Evolutionary conservation across 1,284 basidiomycete genomes (phyloP).

Genomic region (Melampsora larici-populina): DNA sequence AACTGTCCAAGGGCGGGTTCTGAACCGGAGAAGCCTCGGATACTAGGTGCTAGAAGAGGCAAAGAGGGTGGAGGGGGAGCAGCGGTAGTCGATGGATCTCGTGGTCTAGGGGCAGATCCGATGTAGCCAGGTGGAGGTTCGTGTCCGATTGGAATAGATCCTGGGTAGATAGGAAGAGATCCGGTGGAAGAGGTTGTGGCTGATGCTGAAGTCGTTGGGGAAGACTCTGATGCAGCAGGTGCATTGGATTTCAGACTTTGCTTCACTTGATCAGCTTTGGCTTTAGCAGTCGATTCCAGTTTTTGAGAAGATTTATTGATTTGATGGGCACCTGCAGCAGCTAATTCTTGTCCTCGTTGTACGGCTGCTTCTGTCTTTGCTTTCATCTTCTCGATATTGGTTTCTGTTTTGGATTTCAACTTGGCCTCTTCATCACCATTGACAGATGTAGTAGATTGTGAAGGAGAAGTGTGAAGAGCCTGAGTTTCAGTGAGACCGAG

Average conservation of each 20-base stretch:
- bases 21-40: constrained; percentile 73
- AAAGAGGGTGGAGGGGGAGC: constrained; percentile 59
- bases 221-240: neutral
- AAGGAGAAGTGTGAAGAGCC: neutral
- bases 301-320: constrained; percentile 1
- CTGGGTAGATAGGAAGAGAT: constrained; percentile 14
- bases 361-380: constrained; percentile 30
- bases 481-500: constrained; percentile 4
- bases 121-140: constrained; percentile 84
- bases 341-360: constrained; percentile 17
- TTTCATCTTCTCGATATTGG: constrained; percentile 20
- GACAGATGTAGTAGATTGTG: neutral
- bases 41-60: constrained; percentile 75
- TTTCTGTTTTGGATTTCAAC: neutral
- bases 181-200: neutral
- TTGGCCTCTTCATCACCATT: neutral
- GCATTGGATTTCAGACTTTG: neutral
- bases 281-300: neutral
- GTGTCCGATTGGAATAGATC: constrained; percentile 78
- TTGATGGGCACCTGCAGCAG: neutral
- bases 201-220: neutral
- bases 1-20: constrained; percentile 85
- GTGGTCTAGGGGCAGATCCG: constrained; percentile 57
- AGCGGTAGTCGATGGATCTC: constrained; percentile 47
- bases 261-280: neutral